Evolutionary conservation across 2,329 filamentous ascomycete genomes (phyloP).

Genomic region (Xylariaceae sp.): DNA sequence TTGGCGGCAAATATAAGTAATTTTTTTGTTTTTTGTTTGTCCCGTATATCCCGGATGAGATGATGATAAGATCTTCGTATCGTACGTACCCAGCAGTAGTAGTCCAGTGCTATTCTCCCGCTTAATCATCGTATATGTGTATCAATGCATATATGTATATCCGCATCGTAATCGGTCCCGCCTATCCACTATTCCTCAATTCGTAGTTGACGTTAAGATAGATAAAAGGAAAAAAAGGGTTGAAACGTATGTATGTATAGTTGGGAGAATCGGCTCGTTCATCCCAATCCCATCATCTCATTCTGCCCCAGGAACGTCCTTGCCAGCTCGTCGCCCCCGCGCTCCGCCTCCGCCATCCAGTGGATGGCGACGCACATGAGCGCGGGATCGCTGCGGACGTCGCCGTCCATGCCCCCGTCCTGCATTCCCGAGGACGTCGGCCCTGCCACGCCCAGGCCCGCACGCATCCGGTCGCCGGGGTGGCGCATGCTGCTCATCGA

Average conservation of each 20-base stretch:
- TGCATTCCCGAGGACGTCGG: conserved; percentile 32
- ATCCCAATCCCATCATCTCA: conserved; percentile 40
- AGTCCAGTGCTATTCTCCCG: not conserved
- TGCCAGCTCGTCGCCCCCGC: conserved; percentile 84
- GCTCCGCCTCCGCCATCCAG: conserved; percentile 92
- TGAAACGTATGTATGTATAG: not conserved
- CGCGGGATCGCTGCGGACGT: conserved; percentile 74
- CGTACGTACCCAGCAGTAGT: not conserved
- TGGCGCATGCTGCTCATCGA: conserved; percentile 39
- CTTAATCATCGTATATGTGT: conserved; percentile 7
- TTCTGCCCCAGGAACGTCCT: conserved; percentile 78
- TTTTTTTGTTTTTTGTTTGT: not conserved
- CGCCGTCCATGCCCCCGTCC: conserved; percentile 43
- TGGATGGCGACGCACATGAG: conserved; percentile 94
- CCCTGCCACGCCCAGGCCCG: conserved; percentile 32
- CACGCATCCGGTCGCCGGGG: conserved; percentile 34
- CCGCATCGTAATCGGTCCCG: conserved; percentile 9
- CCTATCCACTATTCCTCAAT: conserved; percentile 4
- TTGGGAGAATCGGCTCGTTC: conserved; percentile 12
- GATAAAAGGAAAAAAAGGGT: not conserved
- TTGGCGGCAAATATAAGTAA: not conserved
- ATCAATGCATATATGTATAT: conserved; percentile 18
- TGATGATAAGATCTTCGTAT: not conserved
- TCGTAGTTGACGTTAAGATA: not conserved
- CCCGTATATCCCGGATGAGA: not conserved